Base-by-base conservation (phyloP, 169 alveolate species). In the Cyclospora cayetanensis region DNA sequence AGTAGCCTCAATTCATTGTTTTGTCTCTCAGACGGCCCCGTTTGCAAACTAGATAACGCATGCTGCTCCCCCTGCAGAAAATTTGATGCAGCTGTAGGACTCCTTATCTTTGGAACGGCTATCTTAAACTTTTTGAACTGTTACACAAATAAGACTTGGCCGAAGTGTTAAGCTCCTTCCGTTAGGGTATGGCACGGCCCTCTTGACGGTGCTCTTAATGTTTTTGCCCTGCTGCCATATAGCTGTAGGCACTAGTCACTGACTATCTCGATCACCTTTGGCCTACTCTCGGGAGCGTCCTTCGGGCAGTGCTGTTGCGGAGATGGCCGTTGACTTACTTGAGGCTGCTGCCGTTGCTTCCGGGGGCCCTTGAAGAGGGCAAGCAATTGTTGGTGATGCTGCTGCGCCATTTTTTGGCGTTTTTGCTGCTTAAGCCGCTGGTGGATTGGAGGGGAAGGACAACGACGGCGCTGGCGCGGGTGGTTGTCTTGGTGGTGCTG, bases 361-460 rank as follows among this genome's bases (percentile, higher is more conserved):
- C 53, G 20, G 37, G 89, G 50, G n/a, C 42, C 15, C 34, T 18
- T 79, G 4, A 79, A 18, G 4, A 79, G 89, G 20, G 39, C 89
- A 60, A 79, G 89, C 37, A 79, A 50, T 18, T 79, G 72, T 18
- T 34, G 74, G 53, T 79, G 68, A 22, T 79, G 72, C 89, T n/a
- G n/a, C n/a, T n/a, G n/a, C n/a, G n/a, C n/a, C 20, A 60, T 52
- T 52, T 50, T 43, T 52, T 31, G 89, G n/a, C 74, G 89, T 39
- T 50, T 79, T 18, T 52, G 68, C 55, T 79, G 72, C 89, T 29
- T 79, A 52, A 79, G 89, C 52, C n/a, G 89, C 89, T 52, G 72
- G 50, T 79, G 89, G 43, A 79, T 79, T 52, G 89, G 89, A 20
- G 89, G 89, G 39, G 89, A 79, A 0, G 89, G 74, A 25, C 7